Base-by-base conservation (phyloP, 2,329 filamentous ascomycete genomes). In the Alternaria incomplexa region DNA sequence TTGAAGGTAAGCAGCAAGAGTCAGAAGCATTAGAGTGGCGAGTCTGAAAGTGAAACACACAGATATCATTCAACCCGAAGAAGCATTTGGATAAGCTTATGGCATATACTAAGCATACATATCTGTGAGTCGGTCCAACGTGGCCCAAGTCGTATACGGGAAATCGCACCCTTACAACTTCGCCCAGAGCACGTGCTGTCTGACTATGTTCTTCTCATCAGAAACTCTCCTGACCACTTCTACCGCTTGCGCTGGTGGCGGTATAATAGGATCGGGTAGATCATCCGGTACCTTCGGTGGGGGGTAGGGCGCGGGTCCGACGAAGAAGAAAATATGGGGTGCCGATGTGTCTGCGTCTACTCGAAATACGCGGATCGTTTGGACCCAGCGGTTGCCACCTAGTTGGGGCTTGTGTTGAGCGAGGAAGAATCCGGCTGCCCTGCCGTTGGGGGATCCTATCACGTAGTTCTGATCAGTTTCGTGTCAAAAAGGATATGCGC, bases 101-200 rank as follows among this genome's bases (percentile, higher is more conserved):
- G 7, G 7, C 5, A 12, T 8, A 1, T 23, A 6, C 48, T n/a
- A 36, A 10, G 36, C 15, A 3, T 2, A 1, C 2, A 17, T n/a
- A 40, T 40, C 2, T 40, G 9, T 17, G 36, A 40, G 36, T 3
- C 36, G 36, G 36, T 40, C 1, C 2, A 40, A 3, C 2, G 8
- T 40, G n/a, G 36, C 36, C 5, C 15, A 40, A 40, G 32, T 26
- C 28, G 17, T 50, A 9, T 30, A 12, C 11, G 4, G 7, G 22
- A 25, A 13, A 22, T 6, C 4, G 10, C 23, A n/a, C 4, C 2
- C 5, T 43, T 11, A 30, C 6, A 20, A 17, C 4, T 13, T 48
- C 6, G 43, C 54, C 17, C 57, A 13, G 9, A 63, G 13, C 2
- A 57, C 25, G 45, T 64, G 65, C 15, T 65, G 61, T 8, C 61